These are phyloP conservation scores for Pisolithus albus DNA, from an alignment of 768 basidiomycete species.

Conservation along the genomic window DNA sequence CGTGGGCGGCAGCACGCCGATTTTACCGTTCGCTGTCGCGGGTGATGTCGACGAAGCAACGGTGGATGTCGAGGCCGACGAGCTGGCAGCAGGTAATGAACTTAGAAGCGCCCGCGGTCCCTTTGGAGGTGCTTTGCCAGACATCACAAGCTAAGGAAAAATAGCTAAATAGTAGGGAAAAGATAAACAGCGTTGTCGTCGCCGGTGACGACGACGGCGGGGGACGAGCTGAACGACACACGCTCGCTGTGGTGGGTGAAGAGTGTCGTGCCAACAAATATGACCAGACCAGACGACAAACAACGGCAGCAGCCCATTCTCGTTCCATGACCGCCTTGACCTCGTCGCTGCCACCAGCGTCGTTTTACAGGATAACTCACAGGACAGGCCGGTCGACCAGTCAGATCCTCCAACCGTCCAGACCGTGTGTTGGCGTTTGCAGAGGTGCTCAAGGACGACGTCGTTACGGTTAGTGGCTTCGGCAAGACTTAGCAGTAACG, in stretches of 20 bases:
- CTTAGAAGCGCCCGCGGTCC: slow-evolving; percentile 66
- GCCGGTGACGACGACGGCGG: slow-evolving; percentile 19
- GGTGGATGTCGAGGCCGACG: slow-evolving; percentile 27
- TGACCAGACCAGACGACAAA: slow-evolving; percentile 4
- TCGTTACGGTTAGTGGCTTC: too few relatives aligned
- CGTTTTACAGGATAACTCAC: too few relatives aligned
- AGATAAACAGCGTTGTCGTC: slow-evolving; percentile 14
- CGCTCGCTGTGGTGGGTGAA: slow-evolving; percentile 3
- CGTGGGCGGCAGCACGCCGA: slow-evolving; percentile 54
- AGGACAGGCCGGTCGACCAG: too few relatives aligned
- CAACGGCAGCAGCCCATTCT: background rate
- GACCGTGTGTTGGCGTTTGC: too few relatives aligned
- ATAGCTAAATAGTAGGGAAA: background rate
- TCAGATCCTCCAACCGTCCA: too few relatives aligned
- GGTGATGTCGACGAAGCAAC: slow-evolving; percentile 30
- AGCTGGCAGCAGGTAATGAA: slow-evolving; percentile 30
- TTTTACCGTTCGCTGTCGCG: slow-evolving; percentile 30
- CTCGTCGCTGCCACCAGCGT: background rate
- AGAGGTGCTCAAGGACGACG: too few relatives aligned
- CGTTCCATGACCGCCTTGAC: background rate
- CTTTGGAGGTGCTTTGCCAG: slow-evolving; percentile 70
- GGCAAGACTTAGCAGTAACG: too few relatives aligned
- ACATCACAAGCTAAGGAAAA: slow-evolving; percentile 38
- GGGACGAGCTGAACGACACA: background rate
- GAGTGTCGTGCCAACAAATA: slow-evolving; percentile 2